Percentiles rank a stretch among this genome's conserved stretches.
phyloP scores from a whole-genome alignment of 768 basidiomycete species.

The Termitomyces sp. region DNA sequence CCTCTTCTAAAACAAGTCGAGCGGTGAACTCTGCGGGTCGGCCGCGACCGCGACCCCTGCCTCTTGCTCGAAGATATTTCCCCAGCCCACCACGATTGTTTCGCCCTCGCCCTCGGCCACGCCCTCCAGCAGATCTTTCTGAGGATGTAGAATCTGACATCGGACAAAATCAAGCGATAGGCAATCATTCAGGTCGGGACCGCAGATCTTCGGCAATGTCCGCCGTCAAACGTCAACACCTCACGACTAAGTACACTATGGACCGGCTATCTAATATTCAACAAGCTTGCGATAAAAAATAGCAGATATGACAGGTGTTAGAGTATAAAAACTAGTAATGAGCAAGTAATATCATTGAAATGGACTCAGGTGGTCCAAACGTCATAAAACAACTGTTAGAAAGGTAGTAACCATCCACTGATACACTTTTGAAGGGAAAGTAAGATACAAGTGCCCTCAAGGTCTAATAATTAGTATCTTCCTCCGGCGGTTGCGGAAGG shows the following conservation, averaged over 20 bases:
- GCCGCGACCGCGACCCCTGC: conserved; percentile 36
- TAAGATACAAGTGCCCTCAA: not conserved
- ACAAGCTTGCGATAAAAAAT: not conserved
- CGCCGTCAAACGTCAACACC: too few relatives aligned
- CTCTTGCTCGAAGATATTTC: conserved; percentile 14
- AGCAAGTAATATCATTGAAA: not conserved
- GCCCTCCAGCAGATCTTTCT: not conserved
- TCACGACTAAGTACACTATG: too few relatives aligned
- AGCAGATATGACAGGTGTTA: not conserved
- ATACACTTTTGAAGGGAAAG: too few relatives aligned
- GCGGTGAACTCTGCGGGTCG: conserved; percentile 33
- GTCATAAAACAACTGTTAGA: too few relatives aligned
- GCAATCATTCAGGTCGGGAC: not conserved
- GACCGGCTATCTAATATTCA: not conserved
- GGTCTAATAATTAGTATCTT: not conserved
- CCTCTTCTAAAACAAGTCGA: conserved; percentile 25
- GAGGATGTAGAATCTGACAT: not conserved
- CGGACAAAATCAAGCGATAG: not conserved
- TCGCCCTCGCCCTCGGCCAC: conserved; percentile 11
- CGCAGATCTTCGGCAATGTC: not conserved
- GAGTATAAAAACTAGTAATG: too few relatives aligned
- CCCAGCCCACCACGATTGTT: conserved; percentile 15
- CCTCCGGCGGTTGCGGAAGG: not conserved
- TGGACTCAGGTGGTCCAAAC: not conserved
- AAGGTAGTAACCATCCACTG: too few relatives aligned